A percentile compares a stretch with the other conserved stretches of the same genome.
Evolutionary conservation across 2,329 filamentous ascomycete species (phyloP).

Genomic region (Colletotrichum echinochloae): DNA sequence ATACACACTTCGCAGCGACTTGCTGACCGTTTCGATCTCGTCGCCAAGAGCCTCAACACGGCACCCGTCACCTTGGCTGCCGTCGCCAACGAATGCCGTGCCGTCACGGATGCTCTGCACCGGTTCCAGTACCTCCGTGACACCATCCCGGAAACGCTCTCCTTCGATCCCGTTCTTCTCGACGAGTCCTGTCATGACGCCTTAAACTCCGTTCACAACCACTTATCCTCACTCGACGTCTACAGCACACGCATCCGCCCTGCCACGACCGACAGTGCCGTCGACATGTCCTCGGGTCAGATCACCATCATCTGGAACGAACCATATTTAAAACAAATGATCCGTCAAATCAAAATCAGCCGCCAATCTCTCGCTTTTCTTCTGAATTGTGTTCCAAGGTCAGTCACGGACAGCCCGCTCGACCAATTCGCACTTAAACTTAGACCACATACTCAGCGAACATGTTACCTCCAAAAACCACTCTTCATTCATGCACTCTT

Average conservation of each 20-base stretch:
- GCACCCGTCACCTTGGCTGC: constrained; percentile 42
- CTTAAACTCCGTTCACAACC: constrained; percentile 30
- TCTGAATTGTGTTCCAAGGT: constrained; percentile 39
- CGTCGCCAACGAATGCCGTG: constrained; percentile 41
- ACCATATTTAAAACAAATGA: constrained; percentile 29
- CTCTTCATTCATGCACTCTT: constrained; percentile 38
- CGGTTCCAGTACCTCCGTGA: constrained; percentile 33
- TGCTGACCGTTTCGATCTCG: constrained; percentile 19
- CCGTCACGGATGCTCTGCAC: constrained; percentile 32
- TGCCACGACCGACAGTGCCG: constrained; percentile 25
- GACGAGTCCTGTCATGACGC: constrained; percentile 32
- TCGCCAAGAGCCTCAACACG: constrained; percentile 41
- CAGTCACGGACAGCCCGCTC: neutral
- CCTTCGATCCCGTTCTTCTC: constrained; percentile 29
- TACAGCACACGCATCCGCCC: constrained; percentile 33
- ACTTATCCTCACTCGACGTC: constrained; percentile 28
- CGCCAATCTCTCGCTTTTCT: constrained; percentile 38
- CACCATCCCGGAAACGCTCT: constrained; percentile 18
- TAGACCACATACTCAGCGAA: constrained; percentile 22
- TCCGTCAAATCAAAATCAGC: constrained; percentile 26
- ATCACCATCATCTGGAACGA: constrained; percentile 43
- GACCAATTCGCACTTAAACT: neutral
- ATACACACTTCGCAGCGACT: constrained; percentile 30
- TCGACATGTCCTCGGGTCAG: constrained; percentile 27
- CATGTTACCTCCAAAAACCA: constrained; percentile 38